Base-by-base conservation (phyloP, 2,329 filamentous ascomycete species). In the Exophiala sideris region DNA sequence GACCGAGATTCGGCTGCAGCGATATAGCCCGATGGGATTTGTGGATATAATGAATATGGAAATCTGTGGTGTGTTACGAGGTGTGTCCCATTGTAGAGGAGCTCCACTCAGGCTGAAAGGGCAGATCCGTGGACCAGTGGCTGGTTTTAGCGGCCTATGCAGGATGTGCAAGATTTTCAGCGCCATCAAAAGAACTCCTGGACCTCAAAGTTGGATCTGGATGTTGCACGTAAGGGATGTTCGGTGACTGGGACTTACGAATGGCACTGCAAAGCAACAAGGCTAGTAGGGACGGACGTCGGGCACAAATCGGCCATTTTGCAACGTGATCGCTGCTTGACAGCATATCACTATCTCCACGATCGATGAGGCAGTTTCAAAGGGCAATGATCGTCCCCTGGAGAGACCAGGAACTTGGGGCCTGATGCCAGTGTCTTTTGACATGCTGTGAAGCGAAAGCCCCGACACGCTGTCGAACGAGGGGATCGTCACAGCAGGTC, bases 1-100 rank as follows among this genome's bases (percentile, higher is more conserved):
- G 48, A 58, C 52, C 56, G 56, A 58, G 39, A 58, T 56, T 58
- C 56, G 56, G 52, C 14, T 20, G 5, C 21, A 44, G 41, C 21
- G 21, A 44, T 12, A 14, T 44, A 9, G 18, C n/a, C 20, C 41
- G 41, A 32, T 44, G 21, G 21, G 18, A 24, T 44, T n/a, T 29
- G 21, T 24, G 41, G 21, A 20, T 44, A 24, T 24, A 8, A 5
- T 10, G 18, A 44, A 24, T n/a, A 42, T 21, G 40, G 16, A 20
- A 42, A 20, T 42, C 40, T 24, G 7, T 21, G 20, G 40, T 42
- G 41, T 44, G 41, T 39, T 39, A 41, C 21, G 36, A 50, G 45
- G 18, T 29, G 29, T 16, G 29, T 48, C 34, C 34, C 50, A 45
- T 46, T 54, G 20, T 18, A 29, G 24, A 29, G 24, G 48, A 29